Evolutionary conservation across 495 filamentous ascomycete genomes (phyloP).

Genomic region (Neurospora sp.): DNA sequence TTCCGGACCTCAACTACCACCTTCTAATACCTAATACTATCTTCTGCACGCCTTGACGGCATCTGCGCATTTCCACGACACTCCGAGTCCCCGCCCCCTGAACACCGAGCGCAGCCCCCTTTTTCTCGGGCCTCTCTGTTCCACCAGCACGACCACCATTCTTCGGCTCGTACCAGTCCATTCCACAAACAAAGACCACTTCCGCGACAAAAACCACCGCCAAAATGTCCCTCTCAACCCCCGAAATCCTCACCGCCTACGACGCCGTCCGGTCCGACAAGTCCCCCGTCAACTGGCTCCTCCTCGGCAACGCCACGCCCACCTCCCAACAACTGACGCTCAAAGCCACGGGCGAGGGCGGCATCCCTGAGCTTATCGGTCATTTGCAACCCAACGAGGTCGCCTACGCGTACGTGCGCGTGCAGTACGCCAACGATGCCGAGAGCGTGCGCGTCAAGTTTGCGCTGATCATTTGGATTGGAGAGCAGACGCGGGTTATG

Average conservation of each 20-base stretch:
- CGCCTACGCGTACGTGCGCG: slow-evolving; percentile 46
- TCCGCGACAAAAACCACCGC: no score
- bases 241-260: slow-evolving; percentile 39
- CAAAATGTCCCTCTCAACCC: slow-evolving; percentile 9
- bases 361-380: slow-evolving; percentile 35
- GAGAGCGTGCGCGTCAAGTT: slow-evolving; percentile 52
- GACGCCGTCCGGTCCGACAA: slow-evolving; percentile 46
- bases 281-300: slow-evolving; percentile 45
- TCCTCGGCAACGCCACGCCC: slow-evolving; percentile 41
- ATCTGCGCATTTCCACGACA: not conserved
- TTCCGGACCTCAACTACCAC: not conserved
- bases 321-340: slow-evolving; percentile 38
- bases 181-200: not conserved
- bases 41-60: not conserved
- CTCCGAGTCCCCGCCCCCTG: not conserved
- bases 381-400: slow-evolving; percentile 39
- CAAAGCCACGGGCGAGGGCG: slow-evolving; percentile 38
- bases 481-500: slow-evolving; percentile 45
- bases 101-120: not conserved
- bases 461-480: slow-evolving; percentile 47
- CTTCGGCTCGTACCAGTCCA: no score
- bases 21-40: not conserved
- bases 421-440: slow-evolving; percentile 51
- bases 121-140: not conserved
- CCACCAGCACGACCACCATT: no score